These are phyloP conservation scores for Diaporthe ilicicola DNA, from an alignment of 2,329 filamentous ascomycete genomes.

Conservation along the genomic window DNA sequence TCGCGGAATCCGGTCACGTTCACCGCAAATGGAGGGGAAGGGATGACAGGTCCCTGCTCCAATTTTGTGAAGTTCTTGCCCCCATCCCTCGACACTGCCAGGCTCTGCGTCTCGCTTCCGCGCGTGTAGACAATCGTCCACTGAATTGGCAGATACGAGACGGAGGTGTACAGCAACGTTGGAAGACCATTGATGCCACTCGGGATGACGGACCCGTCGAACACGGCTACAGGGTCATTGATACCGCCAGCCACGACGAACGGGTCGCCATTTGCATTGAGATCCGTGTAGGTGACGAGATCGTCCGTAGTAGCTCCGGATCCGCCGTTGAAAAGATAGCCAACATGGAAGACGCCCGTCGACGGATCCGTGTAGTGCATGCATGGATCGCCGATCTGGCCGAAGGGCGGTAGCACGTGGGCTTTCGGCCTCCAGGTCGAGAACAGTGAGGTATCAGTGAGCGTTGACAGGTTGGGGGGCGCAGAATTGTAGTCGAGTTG, in stretches of 20 bases:
- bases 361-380: constrained; percentile 55
- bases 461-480: constrained; percentile 49
- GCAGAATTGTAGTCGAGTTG: constrained; percentile 45
- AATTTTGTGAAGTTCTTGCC: constrained; percentile 51
- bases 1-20: constrained; percentile 54
- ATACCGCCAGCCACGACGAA: constrained; percentile 35
- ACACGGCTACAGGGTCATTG: constrained; percentile 53
- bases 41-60: constrained; percentile 47
- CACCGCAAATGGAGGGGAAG: constrained; percentile 47
- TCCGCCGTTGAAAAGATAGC: constrained; percentile 49
- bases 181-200: constrained; percentile 51
- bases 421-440: constrained; percentile 44
- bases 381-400: constrained; percentile 53
- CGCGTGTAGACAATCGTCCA: constrained; percentile 44
- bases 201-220: constrained; percentile 55
- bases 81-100: constrained; percentile 46
- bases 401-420: constrained; percentile 49
- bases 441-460: constrained; percentile 46
- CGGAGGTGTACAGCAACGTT: constrained; percentile 54
- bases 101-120: constrained; percentile 51
- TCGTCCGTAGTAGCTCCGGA: constrained; percentile 52
- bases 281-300: constrained; percentile 47
- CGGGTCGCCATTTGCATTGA: constrained; percentile 49
- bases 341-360: constrained; percentile 54
- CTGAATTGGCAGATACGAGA: constrained; percentile 53